Conservation (phyloP, 2,329 filamentous ascomycete genomes). For the Gaeumannomyces sp. region DNA sequence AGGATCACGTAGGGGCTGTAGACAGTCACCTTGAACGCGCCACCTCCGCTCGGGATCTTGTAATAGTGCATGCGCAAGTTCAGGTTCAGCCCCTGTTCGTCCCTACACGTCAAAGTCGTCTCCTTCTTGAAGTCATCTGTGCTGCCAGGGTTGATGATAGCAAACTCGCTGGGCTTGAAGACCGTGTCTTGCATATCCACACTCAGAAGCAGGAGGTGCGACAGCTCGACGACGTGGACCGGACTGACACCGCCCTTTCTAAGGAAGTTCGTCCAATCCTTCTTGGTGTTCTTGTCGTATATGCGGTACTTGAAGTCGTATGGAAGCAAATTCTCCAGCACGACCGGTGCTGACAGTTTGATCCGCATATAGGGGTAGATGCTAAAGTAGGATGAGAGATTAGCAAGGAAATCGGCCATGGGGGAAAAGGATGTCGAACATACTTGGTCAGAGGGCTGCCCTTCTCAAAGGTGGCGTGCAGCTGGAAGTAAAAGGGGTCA, state of each 20-base stretch:
- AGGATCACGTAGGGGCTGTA: slow-evolving; percentile 93
- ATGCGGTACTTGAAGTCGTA: slow-evolving; percentile 99
- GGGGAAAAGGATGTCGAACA: slow-evolving; percentile 21
- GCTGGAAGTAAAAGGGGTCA: slow-evolving; percentile 94
- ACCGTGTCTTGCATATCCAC: slow-evolving; percentile 95
- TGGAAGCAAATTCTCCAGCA: slow-evolving; percentile 88
- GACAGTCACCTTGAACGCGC: slow-evolving; percentile 91
- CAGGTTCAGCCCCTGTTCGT: slow-evolving; percentile 72
- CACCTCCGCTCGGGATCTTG: slow-evolving; percentile 82
- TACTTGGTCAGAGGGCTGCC: slow-evolving; percentile 74
- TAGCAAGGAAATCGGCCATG: not conserved
- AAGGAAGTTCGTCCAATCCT: slow-evolving; percentile 98
- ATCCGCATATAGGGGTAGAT: slow-evolving; percentile 93
- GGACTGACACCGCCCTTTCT: slow-evolving; percentile 95
- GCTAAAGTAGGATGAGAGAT: slow-evolving; percentile 29
- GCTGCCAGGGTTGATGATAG: slow-evolving; percentile 87
- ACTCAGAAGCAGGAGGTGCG: slow-evolving; percentile 85
- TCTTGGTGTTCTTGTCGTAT: slow-evolving; percentile 97
- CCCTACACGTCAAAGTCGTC: slow-evolving; percentile 71
- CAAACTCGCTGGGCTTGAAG: slow-evolving; percentile 92
- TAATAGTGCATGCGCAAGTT: slow-evolving; percentile 87
- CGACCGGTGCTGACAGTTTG: slow-evolving; percentile 84
- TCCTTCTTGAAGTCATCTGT: slow-evolving; percentile 87
- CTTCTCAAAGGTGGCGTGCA: slow-evolving; percentile 79
- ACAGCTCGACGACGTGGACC: slow-evolving; percentile 93